phyloP scores from a whole-genome alignment of 495 filamentous ascomycete species.

The Talaromyces proteolyticus region DNA sequence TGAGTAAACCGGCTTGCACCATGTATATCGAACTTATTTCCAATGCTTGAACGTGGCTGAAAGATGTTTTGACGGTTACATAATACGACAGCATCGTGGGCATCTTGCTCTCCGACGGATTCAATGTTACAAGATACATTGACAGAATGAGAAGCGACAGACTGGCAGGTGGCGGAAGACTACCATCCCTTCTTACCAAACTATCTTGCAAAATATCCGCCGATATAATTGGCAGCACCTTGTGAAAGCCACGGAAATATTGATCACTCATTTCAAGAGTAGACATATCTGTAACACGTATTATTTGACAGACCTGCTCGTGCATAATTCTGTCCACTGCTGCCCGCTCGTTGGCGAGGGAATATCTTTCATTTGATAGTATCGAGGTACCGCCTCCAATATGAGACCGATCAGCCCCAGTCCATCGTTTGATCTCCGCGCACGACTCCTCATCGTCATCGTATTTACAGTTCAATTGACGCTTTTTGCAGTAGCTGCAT shows the following conservation, averaged over 20 bases:
- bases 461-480: neutral
- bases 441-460: neutral
- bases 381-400: too few relatives aligned
- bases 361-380: neutral
- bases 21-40: neutral
- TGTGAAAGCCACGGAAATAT: neutral
- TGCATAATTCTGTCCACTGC: neutral
- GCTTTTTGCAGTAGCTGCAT: neutral
- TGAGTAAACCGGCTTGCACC: neutral
- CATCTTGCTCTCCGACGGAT: neutral
- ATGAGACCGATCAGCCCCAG: too few relatives aligned
- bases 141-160: neutral
- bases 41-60: neutral
- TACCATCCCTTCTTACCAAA: neutral
- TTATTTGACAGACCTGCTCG: neutral
- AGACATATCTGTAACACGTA: neutral
- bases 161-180: neutral
- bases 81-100: too few relatives aligned
- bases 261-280: neutral
- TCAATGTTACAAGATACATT: slow-evolving; percentile 1
- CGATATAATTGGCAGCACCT: neutral
- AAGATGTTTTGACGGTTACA: neutral
- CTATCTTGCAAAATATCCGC: neutral
- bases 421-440: neutral
- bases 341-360: neutral